Evolutionary conservation across 495 filamentous ascomycete genomes (phyloP).

Genomic region (Polyplosphaeria fusca): DNA sequence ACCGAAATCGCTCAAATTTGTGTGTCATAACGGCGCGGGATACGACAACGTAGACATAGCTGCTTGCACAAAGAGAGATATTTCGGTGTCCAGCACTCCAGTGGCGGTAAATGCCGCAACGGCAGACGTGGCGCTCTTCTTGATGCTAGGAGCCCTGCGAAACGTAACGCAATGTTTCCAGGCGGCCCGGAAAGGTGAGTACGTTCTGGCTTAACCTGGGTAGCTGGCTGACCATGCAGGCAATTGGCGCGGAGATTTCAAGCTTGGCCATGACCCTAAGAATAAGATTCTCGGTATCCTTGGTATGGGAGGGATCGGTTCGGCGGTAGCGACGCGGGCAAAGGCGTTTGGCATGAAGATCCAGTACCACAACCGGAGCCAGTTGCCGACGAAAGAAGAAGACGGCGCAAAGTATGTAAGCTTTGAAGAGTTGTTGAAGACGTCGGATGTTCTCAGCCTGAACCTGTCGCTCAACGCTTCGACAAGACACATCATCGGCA

Average conservation of each 20-base stretch:
- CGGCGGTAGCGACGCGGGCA: slow-evolving; percentile 40
- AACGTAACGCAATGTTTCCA: slow-evolving; percentile 61
- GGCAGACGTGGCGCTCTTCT: slow-evolving; percentile 40
- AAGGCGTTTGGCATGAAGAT: slow-evolving; percentile 43
- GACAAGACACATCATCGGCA: slow-evolving; percentile 41
- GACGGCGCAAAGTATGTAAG: slow-evolving; percentile 40
- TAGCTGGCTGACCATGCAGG: slow-evolving; percentile 7
- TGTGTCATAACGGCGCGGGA: slow-evolving; percentile 42
- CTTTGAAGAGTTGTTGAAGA: slow-evolving; percentile 43
- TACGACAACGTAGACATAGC: slow-evolving; percentile 43
- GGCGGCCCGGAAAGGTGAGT: slow-evolving; percentile 55
- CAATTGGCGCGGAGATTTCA: slow-evolving; percentile 47
- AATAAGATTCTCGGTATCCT: slow-evolving; percentile 54
- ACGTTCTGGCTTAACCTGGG: background rate
- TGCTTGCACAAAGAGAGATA: slow-evolving; percentile 38
- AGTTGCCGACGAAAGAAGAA: slow-evolving; percentile 33
- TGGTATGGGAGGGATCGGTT: slow-evolving; percentile 86
- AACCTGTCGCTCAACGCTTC: slow-evolving; percentile 40
- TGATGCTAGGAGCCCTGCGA: slow-evolving; percentile 41
- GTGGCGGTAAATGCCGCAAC: slow-evolving; percentile 42
- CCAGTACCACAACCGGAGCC: slow-evolving; percentile 42
- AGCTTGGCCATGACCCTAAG: slow-evolving; percentile 46
- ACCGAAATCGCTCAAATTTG: slow-evolving; percentile 34
- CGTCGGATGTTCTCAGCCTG: slow-evolving; percentile 40
- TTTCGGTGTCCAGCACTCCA: slow-evolving; percentile 37